Evolutionary conservation across 768 basidiomycete genomes (phyloP), one percentile per base, ranked within the genome.

Genomic region (Mycena amicta): DNA sequence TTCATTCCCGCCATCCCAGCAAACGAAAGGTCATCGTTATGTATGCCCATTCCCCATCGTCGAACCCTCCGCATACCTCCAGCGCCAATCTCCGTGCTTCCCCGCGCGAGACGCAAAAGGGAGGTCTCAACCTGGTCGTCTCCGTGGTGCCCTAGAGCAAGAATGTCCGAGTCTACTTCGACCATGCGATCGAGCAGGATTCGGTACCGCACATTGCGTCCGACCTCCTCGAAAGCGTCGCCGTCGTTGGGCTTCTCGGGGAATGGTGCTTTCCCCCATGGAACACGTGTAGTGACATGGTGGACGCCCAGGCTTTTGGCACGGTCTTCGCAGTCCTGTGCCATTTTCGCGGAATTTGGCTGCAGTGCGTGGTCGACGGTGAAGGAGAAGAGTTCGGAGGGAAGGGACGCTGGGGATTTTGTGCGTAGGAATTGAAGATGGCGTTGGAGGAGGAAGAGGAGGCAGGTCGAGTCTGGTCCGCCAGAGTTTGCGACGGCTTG

Each of bases 71-170:
- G 77, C 88, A 93, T 93, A 3, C 88, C 92, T 12, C 81, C 81
- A 1, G 85, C 80, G 0, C 88, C 89, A 16, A 81, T 54, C 41
- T 72, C 67, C 2, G 83, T 78, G 4, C 86, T 86, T 0, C 87
- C 85, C 59, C 72, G 79, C 4, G 83, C 77, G 16, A 88, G 68
- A 4, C 92, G 83, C 79, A 92, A 85, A 52, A 94, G 72, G 28
- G 85, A 79, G 0, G 92, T 94, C 69, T 94, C 92, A 11, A 93
- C 80, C 68, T 93, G 90, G 67, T 94, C 92, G 67, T 94, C 90
- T 3, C 81, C 80, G 67, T 94, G 92, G 64, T 94, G 92, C 0
- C 83, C 92, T 50, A 87, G 79, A 1, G 87, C 88, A 53, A 92
- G 68, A 15, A 78, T 68, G 16, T 75, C 62, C 3, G 77, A 70